Conservation (phyloP, 108 stramenopile species). For the Aurantiochytrium sp. region DNA sequence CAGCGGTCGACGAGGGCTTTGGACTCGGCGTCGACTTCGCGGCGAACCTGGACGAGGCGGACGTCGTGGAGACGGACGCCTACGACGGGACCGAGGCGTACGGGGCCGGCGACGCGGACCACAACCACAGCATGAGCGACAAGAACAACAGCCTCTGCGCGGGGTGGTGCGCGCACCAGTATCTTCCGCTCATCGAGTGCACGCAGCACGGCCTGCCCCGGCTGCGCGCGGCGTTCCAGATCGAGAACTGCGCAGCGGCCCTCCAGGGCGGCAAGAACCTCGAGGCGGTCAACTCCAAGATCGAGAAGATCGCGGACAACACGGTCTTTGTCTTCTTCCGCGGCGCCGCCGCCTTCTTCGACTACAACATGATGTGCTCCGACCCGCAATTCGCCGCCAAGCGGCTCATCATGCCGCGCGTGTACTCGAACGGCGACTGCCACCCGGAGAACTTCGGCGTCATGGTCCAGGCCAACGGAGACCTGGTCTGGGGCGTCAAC, state of each 20-base stretch:
- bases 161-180: slow-evolving; percentile 12
- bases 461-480: slow-evolving; percentile 25
- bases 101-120: neutral
- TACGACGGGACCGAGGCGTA: slow-evolving; percentile 13
- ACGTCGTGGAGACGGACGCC: neutral
- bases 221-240: neutral
- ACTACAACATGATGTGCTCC: slow-evolving; percentile 28
- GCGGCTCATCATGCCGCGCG: neutral
- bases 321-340: slow-evolving; percentile 3
- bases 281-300: slow-evolving; percentile 9
- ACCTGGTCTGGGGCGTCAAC: slow-evolving; percentile 27
- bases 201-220: neutral
- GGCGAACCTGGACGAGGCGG: no score
- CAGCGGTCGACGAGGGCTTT: no score
- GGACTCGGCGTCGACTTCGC: no score
- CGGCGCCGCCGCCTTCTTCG: slow-evolving; percentile 21
- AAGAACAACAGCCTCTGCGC: neutral
- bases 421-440: slow-evolving; percentile 27
- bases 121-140: neutral
- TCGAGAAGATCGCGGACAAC: slow-evolving; percentile 25
- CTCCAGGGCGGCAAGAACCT: neutral
- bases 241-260: slow-evolving; percentile 20
- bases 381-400: slow-evolving; percentile 5
- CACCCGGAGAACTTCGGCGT: slow-evolving; percentile 27
- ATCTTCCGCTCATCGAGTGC: neutral